These are phyloP conservation scores for Apiospora arundinis DNA, from an alignment of 2,329 filamentous ascomycete genomes.

Conservation along the genomic window DNA sequence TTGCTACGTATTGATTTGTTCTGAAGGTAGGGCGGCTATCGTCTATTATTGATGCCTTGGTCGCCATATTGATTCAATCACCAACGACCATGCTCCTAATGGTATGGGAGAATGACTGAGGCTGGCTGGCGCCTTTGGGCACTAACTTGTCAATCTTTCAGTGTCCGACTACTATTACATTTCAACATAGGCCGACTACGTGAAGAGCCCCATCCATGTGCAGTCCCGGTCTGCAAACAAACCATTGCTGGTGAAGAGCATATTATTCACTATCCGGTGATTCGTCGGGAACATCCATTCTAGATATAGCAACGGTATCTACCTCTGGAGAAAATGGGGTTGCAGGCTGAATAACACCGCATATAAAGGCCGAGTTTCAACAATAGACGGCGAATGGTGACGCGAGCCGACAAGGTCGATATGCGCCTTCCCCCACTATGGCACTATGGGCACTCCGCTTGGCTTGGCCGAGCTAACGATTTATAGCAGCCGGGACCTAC, in stretches of 20 bases:
- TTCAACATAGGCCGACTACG: background rate
- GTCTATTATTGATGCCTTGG: no score
- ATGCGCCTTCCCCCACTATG: background rate
- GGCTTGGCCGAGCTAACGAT: background rate
- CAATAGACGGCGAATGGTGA: background rate
- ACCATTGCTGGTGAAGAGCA: background rate
- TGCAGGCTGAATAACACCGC: background rate
- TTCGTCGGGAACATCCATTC: background rate
- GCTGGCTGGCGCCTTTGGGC: background rate
- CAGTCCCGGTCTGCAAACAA: background rate
- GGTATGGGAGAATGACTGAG: background rate
- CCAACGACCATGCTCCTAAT: background rate
- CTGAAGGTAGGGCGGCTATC: background rate
- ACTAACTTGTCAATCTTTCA: background rate
- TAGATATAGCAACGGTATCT: background rate
- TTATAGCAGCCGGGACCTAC: background rate
- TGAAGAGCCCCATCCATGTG: background rate
- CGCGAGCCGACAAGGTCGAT: conserved; percentile 1
- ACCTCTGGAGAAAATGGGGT: background rate
- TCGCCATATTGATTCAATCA: no score
- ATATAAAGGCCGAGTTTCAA: conserved; percentile 1
- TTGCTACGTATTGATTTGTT: background rate
- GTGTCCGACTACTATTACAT: background rate
- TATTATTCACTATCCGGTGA: background rate
- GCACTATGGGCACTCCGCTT: background rate